These are phyloP conservation scores for Pseudopyrenochaeta lycopersici DNA, from an alignment of 2,329 filamentous ascomycete genomes.

Conservation along the genomic window DNA sequence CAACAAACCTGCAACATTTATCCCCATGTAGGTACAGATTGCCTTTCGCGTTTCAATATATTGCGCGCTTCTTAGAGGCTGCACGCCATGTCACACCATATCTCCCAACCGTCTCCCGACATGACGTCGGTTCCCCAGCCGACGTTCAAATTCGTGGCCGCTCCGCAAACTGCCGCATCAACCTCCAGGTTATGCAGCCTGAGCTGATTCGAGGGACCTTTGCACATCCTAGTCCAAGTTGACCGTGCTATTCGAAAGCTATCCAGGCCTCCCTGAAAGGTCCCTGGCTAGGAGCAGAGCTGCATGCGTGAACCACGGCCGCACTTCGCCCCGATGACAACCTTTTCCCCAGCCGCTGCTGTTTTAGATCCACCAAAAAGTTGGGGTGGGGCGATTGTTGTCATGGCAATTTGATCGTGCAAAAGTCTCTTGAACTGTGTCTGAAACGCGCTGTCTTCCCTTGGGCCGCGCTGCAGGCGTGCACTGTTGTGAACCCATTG, in stretches of 20 bases:
- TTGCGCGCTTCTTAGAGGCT: constrained; percentile 1
- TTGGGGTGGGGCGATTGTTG: constrained; percentile 4
- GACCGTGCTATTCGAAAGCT: too few species aligned
- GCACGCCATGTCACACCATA: not conserved
- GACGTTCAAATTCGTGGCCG: too few species aligned
- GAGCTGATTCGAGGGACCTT: too few species aligned
- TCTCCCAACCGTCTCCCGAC: constrained; percentile 2
- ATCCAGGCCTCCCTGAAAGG: too few species aligned
- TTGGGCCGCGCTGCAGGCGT: not conserved
- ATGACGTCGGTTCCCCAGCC: not conserved
- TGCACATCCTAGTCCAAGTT: too few species aligned
- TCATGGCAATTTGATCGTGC: constrained; percentile 9
- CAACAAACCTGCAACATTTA: constrained; percentile 1
- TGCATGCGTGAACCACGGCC: too few species aligned
- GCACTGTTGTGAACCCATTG: constrained; percentile 17
- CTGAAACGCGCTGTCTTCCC: constrained; percentile 11
- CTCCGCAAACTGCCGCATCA: too few species aligned
- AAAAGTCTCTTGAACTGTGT: not conserved
- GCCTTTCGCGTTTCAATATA: constrained; percentile 7
- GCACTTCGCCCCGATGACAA: constrained; percentile 1
- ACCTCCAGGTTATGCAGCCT: too few species aligned
- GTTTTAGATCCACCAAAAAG: not conserved
- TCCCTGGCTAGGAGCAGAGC: too few species aligned
- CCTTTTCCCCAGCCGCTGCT: constrained; percentile 1
- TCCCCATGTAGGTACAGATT: constrained; percentile 24